Evolutionary conservation across 352 stramenopile species (phyloP), one percentile per base, ranked within the genome.

Genomic region (Salisapilia sapeloensis): DNA sequence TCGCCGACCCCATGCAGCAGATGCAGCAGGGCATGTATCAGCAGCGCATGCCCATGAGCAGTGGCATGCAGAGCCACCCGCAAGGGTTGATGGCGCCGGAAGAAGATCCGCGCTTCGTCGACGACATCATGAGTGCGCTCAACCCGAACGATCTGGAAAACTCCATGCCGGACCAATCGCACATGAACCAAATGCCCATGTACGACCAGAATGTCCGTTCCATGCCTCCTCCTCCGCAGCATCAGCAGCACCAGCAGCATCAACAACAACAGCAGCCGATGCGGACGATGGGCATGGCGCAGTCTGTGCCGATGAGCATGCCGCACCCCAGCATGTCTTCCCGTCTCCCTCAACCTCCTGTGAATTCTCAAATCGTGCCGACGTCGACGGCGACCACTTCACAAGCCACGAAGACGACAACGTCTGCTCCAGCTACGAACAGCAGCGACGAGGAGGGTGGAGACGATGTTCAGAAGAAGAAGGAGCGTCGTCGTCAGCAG

Each of bases 401-500:
- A n/a, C n/a, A n/a, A n/a, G n/a, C n/a, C n/a, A n/a, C n/a, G n/a
- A n/a, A n/a, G n/a, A n/a, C n/a, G n/a, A n/a, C n/a, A n/a, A n/a
- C n/a, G n/a, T n/a, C n/a, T n/a, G n/a, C n/a, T n/a, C 57, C 32
- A 61, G 74, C 29, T 35, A 33, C 14, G 55, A 60, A 54, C 15
- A 78, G 61, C 21, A 71, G 60, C 34, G 64, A 79, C 15, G 60
- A 80, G 8, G 69, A 78, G 10, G 49, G 47, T 1, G 64, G 80
- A 20, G 61, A 77, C 18, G 60, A 77, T 34, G 40, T 32, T 14
- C 56, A 62, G 44, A 80, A 85, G 50, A 86, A 86, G 53, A 83
- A 81, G 40, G 71, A 86, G 40, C 66, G 69, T 2, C 67, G 71
- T 25, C 63, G 63, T 28, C 59, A 79, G 45, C 71, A 86, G 40